Percentiles rank a stretch among this genome's conserved stretches.
These are phyloP conservation scores for Lentinus tigrinus DNA, from an alignment of 768 basidiomycete genomes.

Conservation along the genomic window DNA sequence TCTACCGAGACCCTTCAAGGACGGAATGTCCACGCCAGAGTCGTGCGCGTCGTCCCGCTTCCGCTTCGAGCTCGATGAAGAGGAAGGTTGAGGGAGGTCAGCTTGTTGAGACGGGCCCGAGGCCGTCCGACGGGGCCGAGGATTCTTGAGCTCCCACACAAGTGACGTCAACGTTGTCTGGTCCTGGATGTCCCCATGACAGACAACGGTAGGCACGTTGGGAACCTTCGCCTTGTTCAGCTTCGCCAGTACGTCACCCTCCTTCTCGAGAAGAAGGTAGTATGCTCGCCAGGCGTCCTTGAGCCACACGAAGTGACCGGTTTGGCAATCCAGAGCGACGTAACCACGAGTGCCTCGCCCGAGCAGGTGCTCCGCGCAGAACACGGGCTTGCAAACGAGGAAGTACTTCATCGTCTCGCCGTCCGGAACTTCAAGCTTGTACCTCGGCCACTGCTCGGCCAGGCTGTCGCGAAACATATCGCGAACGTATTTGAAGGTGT, in stretches of 20 bases:
- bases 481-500: slow-evolving; percentile 3
- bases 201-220: not conserved
- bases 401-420: not conserved
- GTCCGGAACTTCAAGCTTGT: slow-evolving; percentile 1
- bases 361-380: not conserved
- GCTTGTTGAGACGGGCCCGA: not conserved
- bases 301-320: slow-evolving; percentile 4
- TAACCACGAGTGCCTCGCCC: slow-evolving; percentile 13
- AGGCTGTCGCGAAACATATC: not conserved
- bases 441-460: not conserved
- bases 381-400: slow-evolving; percentile 6
- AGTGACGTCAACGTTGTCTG: not conserved
- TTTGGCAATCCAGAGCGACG: slow-evolving; percentile 9
- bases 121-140: not conserved
- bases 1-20: not conserved
- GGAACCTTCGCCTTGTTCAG: not conserved
- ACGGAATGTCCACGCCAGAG: not conserved
- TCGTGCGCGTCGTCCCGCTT: not conserved
- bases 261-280: not conserved
- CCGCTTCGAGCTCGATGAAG: not conserved
- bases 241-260: not conserved
- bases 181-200: not conserved
- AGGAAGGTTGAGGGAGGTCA: not conserved
- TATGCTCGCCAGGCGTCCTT: slow-evolving; percentile 15
- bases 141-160: not conserved